Base-by-base conservation (phyloP, 1,284 basidiomycete species). In the Moesziomyces antarcticus region DNA sequence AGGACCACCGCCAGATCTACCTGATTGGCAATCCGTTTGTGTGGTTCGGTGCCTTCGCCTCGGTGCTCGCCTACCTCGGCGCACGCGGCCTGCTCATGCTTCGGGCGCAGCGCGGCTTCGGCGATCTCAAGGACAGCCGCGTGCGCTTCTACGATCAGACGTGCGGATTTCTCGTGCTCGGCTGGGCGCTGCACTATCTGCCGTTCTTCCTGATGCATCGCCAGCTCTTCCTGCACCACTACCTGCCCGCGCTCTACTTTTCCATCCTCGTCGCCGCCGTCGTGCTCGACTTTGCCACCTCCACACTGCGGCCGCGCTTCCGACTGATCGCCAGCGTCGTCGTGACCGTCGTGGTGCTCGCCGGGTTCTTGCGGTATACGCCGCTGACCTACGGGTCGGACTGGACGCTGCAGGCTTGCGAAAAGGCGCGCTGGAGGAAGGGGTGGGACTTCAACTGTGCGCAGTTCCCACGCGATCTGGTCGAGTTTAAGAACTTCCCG, bases 201-300 rank as follows among this genome's bases (percentile, higher is more conserved):
- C 96, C 96, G 11, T 99, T 99, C 88, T 97, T 90, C 88, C 86
- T 97, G 74, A 98, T 98, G 96, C 86, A 89, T 51, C 92, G 96
- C 24, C 96, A 99, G 83, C 89, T 98, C 47, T 98, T 98, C 89
- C 85, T 98, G 27, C 95, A 98, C 84, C 95, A 98, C 86, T 97
- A 98, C 84, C 91, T 97, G 84, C 95, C 95, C 0, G 93, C 96
- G 0, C 87, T 99, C 16, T 99, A 97, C 85, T 98, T 95, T 82
- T 90, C 93, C 21, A 90, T 98, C 74, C 88, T 99, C 10, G 86
- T 94, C 25, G 88, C 88, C 30, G 91, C 91, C 55, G 88, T 87
- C 2, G 87, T 92, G 1, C 97, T 98, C 79, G 97, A 99, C 84
- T 88, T 94, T 44, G 84, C 89, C 40, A 97, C 94, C 0, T 91